Percentiles rank a stretch among this genome's conserved stretches.
These are phyloP conservation scores for Xylaria curta DNA, from an alignment of 495 filamentous ascomycete species.

Conservation along the genomic window DNA sequence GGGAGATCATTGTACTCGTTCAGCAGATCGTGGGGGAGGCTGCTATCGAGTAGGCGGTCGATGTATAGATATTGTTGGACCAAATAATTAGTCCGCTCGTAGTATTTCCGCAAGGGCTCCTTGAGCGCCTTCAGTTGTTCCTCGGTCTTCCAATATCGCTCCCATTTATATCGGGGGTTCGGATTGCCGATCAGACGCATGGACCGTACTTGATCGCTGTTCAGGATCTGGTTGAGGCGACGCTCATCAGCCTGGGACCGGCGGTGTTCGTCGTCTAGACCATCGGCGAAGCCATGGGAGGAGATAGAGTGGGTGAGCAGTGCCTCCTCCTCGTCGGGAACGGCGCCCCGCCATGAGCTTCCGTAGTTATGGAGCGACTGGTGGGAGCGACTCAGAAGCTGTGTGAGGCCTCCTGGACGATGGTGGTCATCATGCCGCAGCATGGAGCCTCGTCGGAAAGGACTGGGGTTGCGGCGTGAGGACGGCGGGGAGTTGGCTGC, in stretches of 20 bases:
- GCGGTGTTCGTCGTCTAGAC: constrained; percentile 38
- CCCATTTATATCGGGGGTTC: constrained; percentile 79
- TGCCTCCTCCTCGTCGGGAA: constrained; percentile 38
- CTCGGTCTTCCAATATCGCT: constrained; percentile 73
- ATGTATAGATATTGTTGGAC: constrained; percentile 91
- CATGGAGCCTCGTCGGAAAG: constrained; percentile 41
- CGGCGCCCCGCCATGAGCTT: constrained; percentile 35
- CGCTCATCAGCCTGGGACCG: constrained; percentile 53
- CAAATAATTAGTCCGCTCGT: constrained; percentile 81
- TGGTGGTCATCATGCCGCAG: constrained; percentile 45
- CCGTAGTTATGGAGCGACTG: constrained; percentile 38
- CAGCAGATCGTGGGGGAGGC: constrained; percentile 81
- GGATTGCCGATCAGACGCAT: constrained; percentile 79
- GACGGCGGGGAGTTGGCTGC: constrained; percentile 29
- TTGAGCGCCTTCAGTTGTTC: constrained; percentile 68
- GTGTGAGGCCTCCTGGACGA: constrained; percentile 39
- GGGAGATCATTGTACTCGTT: constrained; percentile 77
- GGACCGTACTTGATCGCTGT: constrained; percentile 73
- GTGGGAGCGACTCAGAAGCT: constrained; percentile 39
- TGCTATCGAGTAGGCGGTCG: constrained; percentile 88
- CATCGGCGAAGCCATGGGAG: constrained; percentile 35
- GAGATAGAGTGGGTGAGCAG: constrained; percentile 26
- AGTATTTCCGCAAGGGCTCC: constrained; percentile 76
- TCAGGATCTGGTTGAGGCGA: constrained; percentile 59
- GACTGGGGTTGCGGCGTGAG: constrained; percentile 18